These are phyloP conservation scores for Cystofilobasidium bisporidii DNA, from an alignment of 768 basidiomycete genomes.

Conservation along the genomic window DNA sequence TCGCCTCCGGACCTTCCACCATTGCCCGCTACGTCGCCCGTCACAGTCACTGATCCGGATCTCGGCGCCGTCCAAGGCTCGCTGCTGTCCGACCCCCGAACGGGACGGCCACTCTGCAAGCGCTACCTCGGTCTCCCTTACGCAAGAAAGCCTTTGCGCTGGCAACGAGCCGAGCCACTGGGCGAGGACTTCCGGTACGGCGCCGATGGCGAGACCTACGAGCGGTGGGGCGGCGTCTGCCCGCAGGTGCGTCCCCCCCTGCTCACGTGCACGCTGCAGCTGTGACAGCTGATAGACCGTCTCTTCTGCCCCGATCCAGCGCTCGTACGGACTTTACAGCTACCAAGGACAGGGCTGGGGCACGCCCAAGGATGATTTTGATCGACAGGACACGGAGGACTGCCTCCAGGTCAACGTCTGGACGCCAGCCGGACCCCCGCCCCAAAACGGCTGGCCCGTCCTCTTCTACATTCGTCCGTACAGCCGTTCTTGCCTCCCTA, in stretches of 20 bases:
- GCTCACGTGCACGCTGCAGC: no score
- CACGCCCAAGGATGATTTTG: neutral
- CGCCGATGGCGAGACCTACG: neutral
- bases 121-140: constrained; percentile 5
- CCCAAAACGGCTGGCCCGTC: constrained; percentile 7
- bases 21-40: neutral
- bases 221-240: constrained; percentile 7
- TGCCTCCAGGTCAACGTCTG: constrained; percentile 16
- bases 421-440: constrained; percentile 7
- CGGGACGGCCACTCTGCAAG: constrained; percentile 1
- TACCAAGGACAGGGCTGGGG: neutral
- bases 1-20: neutral
- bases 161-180: neutral
- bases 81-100: neutral
- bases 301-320: no score
- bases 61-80: constrained; percentile 7
- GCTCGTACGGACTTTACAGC: constrained; percentile 4
- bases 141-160: neutral
- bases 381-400: neutral
- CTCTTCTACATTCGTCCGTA: constrained; percentile 16
- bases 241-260: constrained; percentile 5
- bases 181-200: constrained; percentile 1
- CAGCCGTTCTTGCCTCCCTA: no score
- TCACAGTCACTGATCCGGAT: neutral
- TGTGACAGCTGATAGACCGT: no score